Base-by-base conservation (phyloP, 352 stramenopile genomes). In the Phytophthora litchii region DNA sequence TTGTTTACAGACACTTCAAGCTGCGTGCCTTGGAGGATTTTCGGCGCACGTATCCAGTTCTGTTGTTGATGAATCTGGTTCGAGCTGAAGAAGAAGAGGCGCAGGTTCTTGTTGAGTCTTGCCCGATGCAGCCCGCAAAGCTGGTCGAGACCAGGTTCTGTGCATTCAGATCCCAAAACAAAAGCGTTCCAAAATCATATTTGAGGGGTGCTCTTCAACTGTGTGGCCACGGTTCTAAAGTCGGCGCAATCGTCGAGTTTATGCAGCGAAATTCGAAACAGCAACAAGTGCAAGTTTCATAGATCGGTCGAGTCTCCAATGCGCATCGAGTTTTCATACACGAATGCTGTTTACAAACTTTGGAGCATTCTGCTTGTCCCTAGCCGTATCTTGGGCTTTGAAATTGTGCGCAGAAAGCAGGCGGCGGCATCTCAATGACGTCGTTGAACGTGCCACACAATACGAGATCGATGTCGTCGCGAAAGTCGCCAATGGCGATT, bases 231-330 rank as follows among this genome's bases (percentile, higher is more conserved):
- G 23, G 23, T 27, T 27, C 5, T 14, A 10, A 20, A 5, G 1
- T 14, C 16, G n/a, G 10, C 27, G 21, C 34, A 61, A 61, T 64
- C 46, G 46, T 20, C 46, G 14, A 49, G 57, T 54, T 54, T 65
- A 54, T 65, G 56, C 41, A 58, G 19, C 40, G 42, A 54, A 60
- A 36, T 54, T 64, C 56, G 56, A 64, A 64, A 46, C 53, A 14
- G 41, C 21, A 47, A 60, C 52, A 37, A 60, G 32, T 60, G 21
- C 42, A 36, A 46, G 31, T 42, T 40, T 53, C 31, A 19, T 48
- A 17, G 35, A 35, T 42, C 12, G 14, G 35, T 14, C 14, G 14
- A 25, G 12, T 4, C 17, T 44, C 41, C 53, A 54, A 46, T 44
- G 35, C 31, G 11, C 31, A 20, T 42, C 53, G 35, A 54, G 43